Conservation (phyloP, 805 yeast genomes). For the Candida vaughaniae region DNA sequence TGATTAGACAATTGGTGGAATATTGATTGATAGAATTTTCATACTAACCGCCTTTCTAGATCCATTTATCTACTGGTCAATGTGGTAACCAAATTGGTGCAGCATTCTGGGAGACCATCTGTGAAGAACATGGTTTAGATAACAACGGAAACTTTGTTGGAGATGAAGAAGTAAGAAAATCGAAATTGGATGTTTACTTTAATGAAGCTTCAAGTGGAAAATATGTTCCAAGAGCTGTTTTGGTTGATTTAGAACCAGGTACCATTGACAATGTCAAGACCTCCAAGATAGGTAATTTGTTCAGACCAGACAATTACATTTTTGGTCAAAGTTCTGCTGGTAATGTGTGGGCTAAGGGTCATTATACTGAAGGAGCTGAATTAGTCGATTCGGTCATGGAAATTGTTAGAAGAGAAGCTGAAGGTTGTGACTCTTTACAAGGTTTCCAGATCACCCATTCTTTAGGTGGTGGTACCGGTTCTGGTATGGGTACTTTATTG, state of each 20-base stretch:
- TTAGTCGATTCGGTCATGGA: slow-evolving; percentile 87
- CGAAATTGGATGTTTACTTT: slow-evolving; percentile 78
- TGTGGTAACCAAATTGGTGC: slow-evolving; percentile 99
- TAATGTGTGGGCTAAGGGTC: slow-evolving; percentile 97
- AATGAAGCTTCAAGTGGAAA: slow-evolving; percentile 84
- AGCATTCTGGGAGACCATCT: slow-evolving; percentile 90
- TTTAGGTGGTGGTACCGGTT: slow-evolving; percentile 84
- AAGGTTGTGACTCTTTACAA: slow-evolving; percentile 87
- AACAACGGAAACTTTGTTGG: slow-evolving; percentile 70
- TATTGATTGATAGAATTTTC: too few relatives aligned
- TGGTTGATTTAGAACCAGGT: slow-evolving; percentile 93
- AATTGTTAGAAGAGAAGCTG: slow-evolving; percentile 90
- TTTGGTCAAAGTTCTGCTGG: slow-evolving; percentile 93
- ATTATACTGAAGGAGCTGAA: slow-evolving; percentile 96
- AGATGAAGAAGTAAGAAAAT: slow-evolving; percentile 40
- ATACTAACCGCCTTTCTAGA: slow-evolving; percentile 45
- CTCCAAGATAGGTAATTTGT: slow-evolving; percentile 78
- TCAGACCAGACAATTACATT: slow-evolving; percentile 89
- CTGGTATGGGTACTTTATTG: slow-evolving; percentile 92
- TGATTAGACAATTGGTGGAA: too few relatives aligned
- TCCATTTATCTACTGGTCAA: slow-evolving; percentile 96
- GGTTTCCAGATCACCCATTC: slow-evolving; percentile 81
- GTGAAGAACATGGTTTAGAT: slow-evolving; percentile 85
- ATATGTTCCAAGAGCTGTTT: slow-evolving; percentile 90
- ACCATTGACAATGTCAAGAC: slow-evolving; percentile 83